A percentile compares a stretch with the other conserved stretches of the same genome.
Evolutionary conservation across 2,329 filamentous ascomycete genomes (phyloP).

Genomic region (Hymenoscyphus scutula): DNA sequence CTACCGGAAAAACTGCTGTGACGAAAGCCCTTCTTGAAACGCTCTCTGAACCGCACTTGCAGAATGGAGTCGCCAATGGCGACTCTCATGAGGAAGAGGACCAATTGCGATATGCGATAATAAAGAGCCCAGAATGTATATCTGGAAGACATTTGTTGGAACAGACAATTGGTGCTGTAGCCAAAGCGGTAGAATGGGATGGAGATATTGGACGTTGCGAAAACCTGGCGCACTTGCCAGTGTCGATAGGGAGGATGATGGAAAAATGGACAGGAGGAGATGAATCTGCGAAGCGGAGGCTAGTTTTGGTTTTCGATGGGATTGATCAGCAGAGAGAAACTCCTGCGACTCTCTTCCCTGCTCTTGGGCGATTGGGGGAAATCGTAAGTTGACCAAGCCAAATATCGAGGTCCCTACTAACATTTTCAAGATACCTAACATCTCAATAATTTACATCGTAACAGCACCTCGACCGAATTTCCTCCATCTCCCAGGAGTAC

Average conservation of each 20-base stretch:
- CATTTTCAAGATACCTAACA: slow-evolving; percentile 65
- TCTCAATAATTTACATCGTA: slow-evolving; percentile 76
- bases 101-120: slow-evolving; percentile 53
- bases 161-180: slow-evolving; percentile 60
- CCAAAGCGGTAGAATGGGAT: slow-evolving; percentile 48
- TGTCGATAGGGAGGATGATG: slow-evolving; percentile 67
- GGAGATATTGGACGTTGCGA: slow-evolving; percentile 67
- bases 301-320: slow-evolving; percentile 83
- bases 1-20: slow-evolving; percentile 81
- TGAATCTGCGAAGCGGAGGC: slow-evolving; percentile 45
- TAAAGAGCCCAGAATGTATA: slow-evolving; percentile 74
- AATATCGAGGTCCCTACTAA: slow-evolving; percentile 16
- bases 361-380: slow-evolving; percentile 78
- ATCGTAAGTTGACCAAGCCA: slow-evolving; percentile 52
- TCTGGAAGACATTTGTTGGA: slow-evolving; percentile 77
- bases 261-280: slow-evolving; percentile 25
- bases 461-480: slow-evolving; percentile 67
- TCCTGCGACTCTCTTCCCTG: slow-evolving; percentile 73
- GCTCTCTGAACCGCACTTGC: slow-evolving; percentile 36
- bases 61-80: slow-evolving; percentile 56
- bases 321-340: slow-evolving; percentile 83
- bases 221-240: slow-evolving; percentile 71
- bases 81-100: slow-evolving; percentile 50
- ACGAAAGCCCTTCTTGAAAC: slow-evolving; percentile 58
- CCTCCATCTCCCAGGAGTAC: slow-evolving; percentile 66